Evolutionary conservation across 2,329 filamentous ascomycete genomes (phyloP), one percentile per base, ranked within the genome.

Genomic region (Botryotinia narcissicola): DNA sequence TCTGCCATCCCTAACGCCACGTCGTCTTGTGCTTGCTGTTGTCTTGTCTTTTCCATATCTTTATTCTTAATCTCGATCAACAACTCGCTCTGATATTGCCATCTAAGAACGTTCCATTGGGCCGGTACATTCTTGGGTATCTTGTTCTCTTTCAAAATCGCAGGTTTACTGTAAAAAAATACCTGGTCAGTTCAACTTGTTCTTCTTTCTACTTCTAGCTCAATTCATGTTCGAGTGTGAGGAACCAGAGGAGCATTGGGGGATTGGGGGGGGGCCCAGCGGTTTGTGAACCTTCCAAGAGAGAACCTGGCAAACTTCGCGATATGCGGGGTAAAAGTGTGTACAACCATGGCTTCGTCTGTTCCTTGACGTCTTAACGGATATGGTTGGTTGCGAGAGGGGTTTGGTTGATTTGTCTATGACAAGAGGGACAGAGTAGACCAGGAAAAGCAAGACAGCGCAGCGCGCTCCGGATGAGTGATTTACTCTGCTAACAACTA

Each of bases 71-170:
- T 72, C 14, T 72, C 70, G n/a, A 42, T 66, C 37, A 72, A 44
- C 32, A 72, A n/a, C 18, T 64, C 44, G 37, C 70, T 72, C 16
- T 67, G 42, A 42, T 67, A 72, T 72, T 72, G 70, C 70, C 70
- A 72, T 42, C 70, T 40, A 40, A 72, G 25, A 25, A 72, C 70
- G 25, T 57, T 72, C 70, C 70, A 72, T 12, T 72, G 70, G 7
- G 70, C 44, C 12, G 70, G 70, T 32, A 72, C 35, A 16, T 72
- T 48, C 48, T 72, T 67, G 22, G 70, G 70, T 7, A 72, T 67
- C n/a, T 59, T 72, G 61, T 72, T 67, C 9, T 67, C 70, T 67
- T 67, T 72, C n/a, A 72, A 29, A 14, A 72, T 64, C 54, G 61
- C 29, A 7, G 70, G 70, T 67, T 72, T 72, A 12, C 70, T 66